Base-by-base conservation (phyloP, 306 rosid species). In the Neltuma alba region DNA sequence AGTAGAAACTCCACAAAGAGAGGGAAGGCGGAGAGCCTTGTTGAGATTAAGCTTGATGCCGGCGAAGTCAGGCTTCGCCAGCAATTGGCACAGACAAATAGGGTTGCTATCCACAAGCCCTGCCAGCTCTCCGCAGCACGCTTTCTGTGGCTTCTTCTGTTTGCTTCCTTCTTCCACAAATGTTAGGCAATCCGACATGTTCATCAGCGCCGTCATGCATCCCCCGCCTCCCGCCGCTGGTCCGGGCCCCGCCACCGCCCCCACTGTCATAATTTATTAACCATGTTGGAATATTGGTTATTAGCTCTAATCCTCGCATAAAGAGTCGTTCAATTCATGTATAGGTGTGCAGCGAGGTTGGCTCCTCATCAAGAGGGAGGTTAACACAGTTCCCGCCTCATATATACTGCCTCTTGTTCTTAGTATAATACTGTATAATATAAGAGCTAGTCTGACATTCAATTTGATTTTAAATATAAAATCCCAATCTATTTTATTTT, bases 81-180 rank as follows among this genome's bases (percentile, higher is more conserved):
- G 83, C 72, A 94, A 34, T 34, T 83, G 2, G 72, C 97, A 92
- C 61, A 94, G 75, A 76, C 98, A 94, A 2, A 38, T 18, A 0
- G 97, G 96, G 69, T 72, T 75, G 72, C 63, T 71, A 2, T 83
- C 89, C 27, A 91, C 72, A 63, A 94, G 71, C 27, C 81, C 75
- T 10, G 90, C 89, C 9, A 92, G 82, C 78, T 88, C 97, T 7
- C 93, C 88, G 70, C 98, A 94, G 66, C 98, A 94, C 0, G 69
- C 85, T 79, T 88, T 89, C 5, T 84, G 91, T 44, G 98, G 98
- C 34, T 79, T 83, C 6, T 81, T 74, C 76, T 31, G 0, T 0
- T 88, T 91, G 38, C 98, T 92, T 9, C 91, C 96, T 20, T 20
- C 64, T 76, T 47, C 23, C 65, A 94, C 98, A 70, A 68, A 94